Conservation (phyloP, 179 eudicot genomes). For the Silene noctiflora region DNA sequence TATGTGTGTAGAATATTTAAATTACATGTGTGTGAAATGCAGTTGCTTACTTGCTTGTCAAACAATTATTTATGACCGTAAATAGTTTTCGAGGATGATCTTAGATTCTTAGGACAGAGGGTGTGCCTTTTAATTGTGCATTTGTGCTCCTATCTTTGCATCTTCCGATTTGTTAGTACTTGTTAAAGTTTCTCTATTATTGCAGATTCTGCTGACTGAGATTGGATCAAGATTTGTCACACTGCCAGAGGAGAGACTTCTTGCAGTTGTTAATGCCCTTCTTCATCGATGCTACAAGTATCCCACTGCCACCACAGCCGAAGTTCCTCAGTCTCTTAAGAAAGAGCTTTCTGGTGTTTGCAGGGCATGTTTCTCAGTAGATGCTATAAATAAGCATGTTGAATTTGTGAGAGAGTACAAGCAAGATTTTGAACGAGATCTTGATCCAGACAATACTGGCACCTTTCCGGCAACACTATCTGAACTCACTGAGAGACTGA, state of each 20-base stretch:
- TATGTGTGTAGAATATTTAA: not conserved
- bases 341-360: conserved; percentile 99
- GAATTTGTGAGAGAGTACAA: conserved; percentile 95
- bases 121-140: not conserved
- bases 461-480: conserved; percentile 91
- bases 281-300: conserved; percentile 97
- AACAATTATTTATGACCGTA: not conserved
- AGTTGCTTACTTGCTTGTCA: not conserved
- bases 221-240: conserved; percentile 98
- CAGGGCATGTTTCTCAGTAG: conserved; percentile 96
- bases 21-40: not conserved
- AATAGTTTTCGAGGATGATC: not conserved
- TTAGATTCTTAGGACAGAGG: not conserved
- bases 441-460: conserved; percentile 86
- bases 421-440: conserved; percentile 95
- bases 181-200: not conserved
- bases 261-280: conserved; percentile 92
- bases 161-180: not conserved
- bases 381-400: conserved; percentile 98
- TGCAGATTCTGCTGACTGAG: conserved; percentile 81
- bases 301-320: conserved; percentile 95
- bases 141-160: not conserved
- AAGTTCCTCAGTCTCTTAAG: conserved; percentile 96
- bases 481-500: conserved; percentile 80
- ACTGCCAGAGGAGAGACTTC: conserved; percentile 94